phyloP scores from a whole-genome alignment of 2,329 filamentous ascomycete genomes.

The Aspergillus aculeatus region DNA sequence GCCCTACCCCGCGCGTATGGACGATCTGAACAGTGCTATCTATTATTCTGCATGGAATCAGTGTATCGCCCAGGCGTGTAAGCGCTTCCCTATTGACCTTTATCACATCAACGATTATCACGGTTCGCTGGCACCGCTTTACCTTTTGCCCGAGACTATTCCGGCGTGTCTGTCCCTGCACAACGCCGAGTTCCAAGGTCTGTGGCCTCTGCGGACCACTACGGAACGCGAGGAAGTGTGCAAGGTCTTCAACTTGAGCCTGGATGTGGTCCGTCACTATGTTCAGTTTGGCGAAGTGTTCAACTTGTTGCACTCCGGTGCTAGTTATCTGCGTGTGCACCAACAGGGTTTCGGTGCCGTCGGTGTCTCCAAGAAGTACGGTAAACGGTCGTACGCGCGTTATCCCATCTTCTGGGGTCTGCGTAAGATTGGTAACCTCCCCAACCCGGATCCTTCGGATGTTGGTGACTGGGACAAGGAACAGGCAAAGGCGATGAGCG shows the following conservation, averaged over 20 bases:
- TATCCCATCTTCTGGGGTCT: conserved; percentile 69
- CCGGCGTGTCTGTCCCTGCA: conserved; percentile 63
- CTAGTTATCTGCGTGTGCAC: conserved; percentile 64
- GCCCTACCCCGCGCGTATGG: conserved; percentile 66
- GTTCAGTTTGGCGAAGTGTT: conserved; percentile 68
- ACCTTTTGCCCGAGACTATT: conserved; percentile 61
- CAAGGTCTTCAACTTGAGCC: conserved; percentile 60
- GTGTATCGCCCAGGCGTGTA: conserved; percentile 63
- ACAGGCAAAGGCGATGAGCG: conserved; percentile 50
- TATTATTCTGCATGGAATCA: conserved; percentile 70
- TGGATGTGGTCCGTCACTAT: conserved; percentile 57
- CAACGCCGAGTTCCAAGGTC: conserved; percentile 67
- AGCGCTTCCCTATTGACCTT: conserved; percentile 62
- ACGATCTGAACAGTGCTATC: conserved; percentile 64
- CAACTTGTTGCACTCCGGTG: conserved; percentile 64
- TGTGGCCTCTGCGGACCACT: conserved; percentile 64
- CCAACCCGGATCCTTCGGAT: conserved; percentile 65
- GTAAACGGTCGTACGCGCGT: conserved; percentile 62
- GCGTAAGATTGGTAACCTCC: conserved; percentile 60
- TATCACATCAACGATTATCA: conserved; percentile 68
- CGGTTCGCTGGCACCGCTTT: conserved; percentile 61
- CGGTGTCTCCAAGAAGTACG: conserved; percentile 66
- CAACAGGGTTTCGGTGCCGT: conserved; percentile 67
- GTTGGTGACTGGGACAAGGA: conserved; percentile 54
- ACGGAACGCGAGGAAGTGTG: conserved; percentile 63